Evolutionary conservation across 2,329 filamentous ascomycete genomes (phyloP), one percentile per base, ranked within the genome.

Genomic region (Emergomyces pasteurianus): DNA sequence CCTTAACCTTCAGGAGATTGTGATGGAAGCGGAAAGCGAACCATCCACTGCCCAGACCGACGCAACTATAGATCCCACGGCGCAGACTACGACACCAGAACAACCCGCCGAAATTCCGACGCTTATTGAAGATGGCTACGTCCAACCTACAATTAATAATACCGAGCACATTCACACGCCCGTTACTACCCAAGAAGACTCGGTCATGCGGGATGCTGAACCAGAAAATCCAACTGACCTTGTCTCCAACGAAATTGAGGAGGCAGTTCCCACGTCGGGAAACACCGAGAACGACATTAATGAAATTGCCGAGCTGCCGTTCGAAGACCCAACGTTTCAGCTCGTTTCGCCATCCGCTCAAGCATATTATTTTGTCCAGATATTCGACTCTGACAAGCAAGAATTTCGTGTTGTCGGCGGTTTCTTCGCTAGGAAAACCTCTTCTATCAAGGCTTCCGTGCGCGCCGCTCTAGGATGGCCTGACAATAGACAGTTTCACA

Each of bases 341-440:
- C 54, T 43, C n/a, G 21, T 53, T 54, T 42, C 47, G 1, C 21
- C 16, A 8, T n/a, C 49, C 18, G 16, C n/a, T 5, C 74, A 77
- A 60, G 68, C 74, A 16, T 79, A 78, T 60, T 78, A 77, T 62
- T 78, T 79, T 63, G 69, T 83, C 52, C 80, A 83, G 62, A 65
- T 79, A 6, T 82, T 80, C 64, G 79, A 83, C 61, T 73, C 78
- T 16, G 77, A 81, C 31, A 72, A 72, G 10, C 78, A 80, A 63
- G 71, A 66, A 0, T 67, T 80, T 18, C 69, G 67, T 8, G 74
- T 73, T 2, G 67, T 75, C 14, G 74, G 74, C 34, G 74, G 72
- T 16, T 77, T 77, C 66, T 74, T 78, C 58, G 76, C 73, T 7
- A 73, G 72, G 57, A 68, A 69, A 10, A 71, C 72, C 31, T 71